Percentiles rank a stretch among this genome's conserved stretches.
These are phyloP conservation scores for Suhomyces pyralidae DNA, from an alignment of 805 yeast genomes.

Conservation along the genomic window DNA sequence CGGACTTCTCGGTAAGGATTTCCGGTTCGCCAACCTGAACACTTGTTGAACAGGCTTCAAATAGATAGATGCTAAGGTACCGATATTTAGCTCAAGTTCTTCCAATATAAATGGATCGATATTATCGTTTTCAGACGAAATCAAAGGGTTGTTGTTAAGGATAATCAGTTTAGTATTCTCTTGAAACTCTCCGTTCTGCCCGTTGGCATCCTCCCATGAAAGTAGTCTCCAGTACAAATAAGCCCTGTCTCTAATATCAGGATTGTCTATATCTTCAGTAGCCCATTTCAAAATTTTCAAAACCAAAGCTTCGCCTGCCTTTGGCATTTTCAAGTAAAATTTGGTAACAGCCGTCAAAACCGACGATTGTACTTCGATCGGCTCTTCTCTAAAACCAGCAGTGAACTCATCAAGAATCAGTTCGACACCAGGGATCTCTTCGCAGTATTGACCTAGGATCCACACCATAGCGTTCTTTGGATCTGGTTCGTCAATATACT, in stretches of 20 bases:
- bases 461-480: slow-evolving; percentile 77
- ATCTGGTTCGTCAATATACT: slow-evolving; percentile 66
- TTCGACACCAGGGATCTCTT: slow-evolving; percentile 41
- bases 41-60: slow-evolving; percentile 80
- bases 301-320: slow-evolving; percentile 53
- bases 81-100: slow-evolving; percentile 79
- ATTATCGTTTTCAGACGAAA: slow-evolving; percentile 63
- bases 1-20: slow-evolving; percentile 46
- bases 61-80: slow-evolving; percentile 79
- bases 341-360: slow-evolving; percentile 73
- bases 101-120: slow-evolving; percentile 70
- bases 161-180: slow-evolving; percentile 47
- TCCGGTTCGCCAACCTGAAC: slow-evolving; percentile 61
- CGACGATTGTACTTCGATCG: slow-evolving; percentile 70
- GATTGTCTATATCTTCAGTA: slow-evolving; percentile 73
- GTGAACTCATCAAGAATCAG: slow-evolving; percentile 42
- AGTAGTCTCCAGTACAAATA: slow-evolving; percentile 81
- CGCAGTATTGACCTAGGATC: slow-evolving; percentile 75
- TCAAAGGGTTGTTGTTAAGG: slow-evolving; percentile 57
- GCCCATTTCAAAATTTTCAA: slow-evolving; percentile 60
- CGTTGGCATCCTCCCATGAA: slow-evolving; percentile 41
- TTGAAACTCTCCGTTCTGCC: slow-evolving; percentile 40
- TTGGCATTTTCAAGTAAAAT: slow-evolving; percentile 57
- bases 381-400: slow-evolving; percentile 55
- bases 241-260: slow-evolving; percentile 85